Evolutionary conservation across 257 asterid species (phyloP).

Genomic region (Rehmannia glutinosa): DNA sequence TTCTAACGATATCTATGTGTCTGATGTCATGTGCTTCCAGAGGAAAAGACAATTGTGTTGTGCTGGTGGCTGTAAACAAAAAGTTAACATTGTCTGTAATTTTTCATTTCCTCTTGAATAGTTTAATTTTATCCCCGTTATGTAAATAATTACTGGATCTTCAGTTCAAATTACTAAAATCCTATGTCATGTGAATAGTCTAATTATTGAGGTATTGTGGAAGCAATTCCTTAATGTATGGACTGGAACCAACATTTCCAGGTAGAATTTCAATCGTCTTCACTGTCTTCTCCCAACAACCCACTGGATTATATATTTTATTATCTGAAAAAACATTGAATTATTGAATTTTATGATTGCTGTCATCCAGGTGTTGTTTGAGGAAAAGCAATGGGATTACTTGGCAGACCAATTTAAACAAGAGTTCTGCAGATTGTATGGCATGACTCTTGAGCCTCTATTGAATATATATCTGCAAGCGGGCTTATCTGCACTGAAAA

Average conservation of each 20-base stretch:
- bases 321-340: not conserved
- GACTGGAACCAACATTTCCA: not conserved
- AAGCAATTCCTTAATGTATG: not conserved
- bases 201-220: not conserved
- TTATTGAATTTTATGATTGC: not conserved
- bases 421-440: conserved; percentile 93
- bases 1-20: not conserved
- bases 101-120: not conserved
- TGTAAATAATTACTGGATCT: not conserved
- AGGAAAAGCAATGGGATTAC: conserved; percentile 88
- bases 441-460: conserved; percentile 95
- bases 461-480: conserved; percentile 94
- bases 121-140: not conserved
- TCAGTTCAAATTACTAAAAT: not conserved
- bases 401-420: conserved; percentile 90
- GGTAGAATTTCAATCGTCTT: not conserved
- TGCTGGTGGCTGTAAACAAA: not conserved
- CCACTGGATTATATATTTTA: not conserved
- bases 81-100: not conserved
- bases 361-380: conserved; percentile 70
- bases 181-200: conserved; percentile 2
- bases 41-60: not conserved
- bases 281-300: not conserved
- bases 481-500: conserved; percentile 91
- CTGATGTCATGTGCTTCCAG: no score